A percentile compares a stretch with the other conserved stretches of the same genome.
These are phyloP conservation scores for Cladobotryum protrusum DNA, from an alignment of 2,329 filamentous ascomycete genomes.

Conservation along the genomic window DNA sequence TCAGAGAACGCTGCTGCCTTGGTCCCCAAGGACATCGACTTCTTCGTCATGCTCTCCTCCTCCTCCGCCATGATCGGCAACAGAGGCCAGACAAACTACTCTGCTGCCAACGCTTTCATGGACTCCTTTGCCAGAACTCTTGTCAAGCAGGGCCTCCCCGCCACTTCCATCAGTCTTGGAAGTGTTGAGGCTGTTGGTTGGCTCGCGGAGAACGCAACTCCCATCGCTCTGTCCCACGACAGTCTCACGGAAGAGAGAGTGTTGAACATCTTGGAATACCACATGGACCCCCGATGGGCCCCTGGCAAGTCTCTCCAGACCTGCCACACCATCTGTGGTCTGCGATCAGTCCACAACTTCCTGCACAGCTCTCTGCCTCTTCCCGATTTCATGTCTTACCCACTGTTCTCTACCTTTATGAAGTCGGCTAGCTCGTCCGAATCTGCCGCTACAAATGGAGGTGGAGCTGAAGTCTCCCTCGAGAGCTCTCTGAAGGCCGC, in stretches of 20 bases:
- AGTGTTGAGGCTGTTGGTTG: too few relatives aligned
- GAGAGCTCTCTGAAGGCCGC: too few relatives aligned
- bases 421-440: neutral
- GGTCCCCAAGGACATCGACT: constrained; percentile 30
- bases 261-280: neutral
- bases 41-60: constrained; percentile 34
- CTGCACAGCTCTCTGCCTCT: neutral
- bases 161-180: too few relatives aligned
- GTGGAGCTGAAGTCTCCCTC: too few relatives aligned
- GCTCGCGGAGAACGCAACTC: too few relatives aligned
- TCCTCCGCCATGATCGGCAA: constrained; percentile 27
- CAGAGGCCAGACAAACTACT: constrained; percentile 35
- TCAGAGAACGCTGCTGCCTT: constrained; percentile 26
- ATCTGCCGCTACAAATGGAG: too few relatives aligned
- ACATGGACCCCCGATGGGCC: neutral
- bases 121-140: constrained; percentile 17
- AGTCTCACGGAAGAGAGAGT: too few relatives aligned
- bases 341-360: neutral
- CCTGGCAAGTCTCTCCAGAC: neutral
- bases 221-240: too few relatives aligned
- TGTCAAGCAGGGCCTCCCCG: too few relatives aligned
- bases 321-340: neutral
- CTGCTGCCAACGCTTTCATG: constrained; percentile 27
- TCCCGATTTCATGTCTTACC: neutral
- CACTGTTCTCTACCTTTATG: neutral